phyloP scores from a whole-genome alignment of 345 rosid genomes.

The Brassica incana region DNA sequence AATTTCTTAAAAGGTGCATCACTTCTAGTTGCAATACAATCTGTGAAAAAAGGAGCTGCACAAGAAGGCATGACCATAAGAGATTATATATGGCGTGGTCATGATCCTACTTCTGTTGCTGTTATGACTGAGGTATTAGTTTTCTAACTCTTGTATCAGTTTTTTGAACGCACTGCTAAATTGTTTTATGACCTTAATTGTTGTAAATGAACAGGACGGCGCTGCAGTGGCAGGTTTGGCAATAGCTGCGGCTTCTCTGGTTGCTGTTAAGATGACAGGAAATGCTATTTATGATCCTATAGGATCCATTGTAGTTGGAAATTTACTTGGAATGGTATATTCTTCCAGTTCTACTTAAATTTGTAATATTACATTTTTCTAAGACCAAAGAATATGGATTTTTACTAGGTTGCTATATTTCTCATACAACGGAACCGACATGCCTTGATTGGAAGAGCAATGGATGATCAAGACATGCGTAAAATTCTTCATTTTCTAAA shows the following conservation, averaged over 20 bases:
- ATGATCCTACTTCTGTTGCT: slow-evolving; percentile 99
- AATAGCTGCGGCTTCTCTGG: slow-evolving; percentile 84
- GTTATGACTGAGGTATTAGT: slow-evolving; percentile 93
- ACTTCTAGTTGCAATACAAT: slow-evolving; percentile 89
- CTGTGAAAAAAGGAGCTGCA: slow-evolving; percentile 94
- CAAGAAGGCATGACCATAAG: slow-evolving; percentile 92
- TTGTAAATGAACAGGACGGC: slow-evolving; percentile 67
- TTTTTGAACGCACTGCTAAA: slow-evolving; percentile 5
- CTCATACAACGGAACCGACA: slow-evolving; percentile 97
- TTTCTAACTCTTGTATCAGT: not conserved
- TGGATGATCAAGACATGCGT: slow-evolving; percentile 92
- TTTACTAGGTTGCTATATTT: slow-evolving; percentile 84
- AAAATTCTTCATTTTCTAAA: slow-evolving; percentile 79
- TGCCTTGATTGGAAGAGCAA: slow-evolving; percentile 97
- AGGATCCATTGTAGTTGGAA: slow-evolving; percentile 90
- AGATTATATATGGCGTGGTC: slow-evolving; percentile 97
- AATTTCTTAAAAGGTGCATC: slow-evolving; percentile 70
- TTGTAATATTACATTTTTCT: slow-evolving; percentile 3
- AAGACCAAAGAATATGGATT: slow-evolving; percentile 9
- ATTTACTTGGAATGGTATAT: slow-evolving; percentile 90
- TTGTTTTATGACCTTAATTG: not conserved
- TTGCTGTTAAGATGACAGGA: slow-evolving; percentile 83
- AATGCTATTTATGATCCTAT: slow-evolving; percentile 93
- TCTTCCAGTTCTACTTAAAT: not conserved
- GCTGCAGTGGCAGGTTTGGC: slow-evolving; percentile 96